Conservation (phyloP, 441 rosid genomes). For the Erodium moschatum region DNA sequence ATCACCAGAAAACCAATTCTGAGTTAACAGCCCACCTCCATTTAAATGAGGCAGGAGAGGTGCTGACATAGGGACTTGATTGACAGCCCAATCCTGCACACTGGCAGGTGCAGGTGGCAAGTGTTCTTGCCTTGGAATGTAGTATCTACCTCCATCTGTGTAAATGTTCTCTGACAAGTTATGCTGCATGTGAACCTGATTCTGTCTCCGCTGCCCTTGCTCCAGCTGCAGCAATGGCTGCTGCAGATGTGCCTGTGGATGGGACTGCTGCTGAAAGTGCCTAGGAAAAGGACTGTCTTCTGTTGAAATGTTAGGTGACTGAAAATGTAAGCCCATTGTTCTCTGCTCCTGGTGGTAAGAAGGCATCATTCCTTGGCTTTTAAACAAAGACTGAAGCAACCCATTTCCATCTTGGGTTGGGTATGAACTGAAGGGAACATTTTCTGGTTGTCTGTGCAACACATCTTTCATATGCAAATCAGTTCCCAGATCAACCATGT, state of each 20-base stretch:
- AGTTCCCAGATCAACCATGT: conserved; percentile 48
- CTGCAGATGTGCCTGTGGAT: conserved; percentile 20
- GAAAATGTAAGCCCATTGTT: conserved; percentile 38
- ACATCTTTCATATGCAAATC: conserved; percentile 41
- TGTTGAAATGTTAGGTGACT: conserved; percentile 39
- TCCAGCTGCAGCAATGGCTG: conserved; percentile 39
- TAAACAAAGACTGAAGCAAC: conserved; percentile 76
- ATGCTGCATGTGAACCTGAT: conserved; percentile 48
- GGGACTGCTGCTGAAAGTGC: conserved; percentile 45
- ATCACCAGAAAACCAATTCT: conserved; percentile 60
- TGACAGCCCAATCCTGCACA: conserved; percentile 53
- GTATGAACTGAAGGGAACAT: conserved; percentile 51
- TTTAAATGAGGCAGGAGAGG: conserved; percentile 38
- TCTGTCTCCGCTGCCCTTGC: conserved; percentile 52
- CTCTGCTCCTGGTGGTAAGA: conserved; percentile 46
- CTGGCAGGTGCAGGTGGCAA: conserved; percentile 26
- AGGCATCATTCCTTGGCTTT: conserved; percentile 41
- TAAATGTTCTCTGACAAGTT: conserved; percentile 42
- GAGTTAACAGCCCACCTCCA: conserved; percentile 42
- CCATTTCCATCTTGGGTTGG: conserved; percentile 62
- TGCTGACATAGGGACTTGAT: conserved; percentile 39
- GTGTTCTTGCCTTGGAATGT: conserved; percentile 52
- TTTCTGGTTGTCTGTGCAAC: conserved; percentile 43
- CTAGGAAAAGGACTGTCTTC: conserved; percentile 44
- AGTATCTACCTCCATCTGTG: conserved; percentile 47